Evolutionary conservation across 805 yeast species (phyloP), one percentile per base, ranked within the genome.

Genomic region (Starmerella apicola): DNA sequence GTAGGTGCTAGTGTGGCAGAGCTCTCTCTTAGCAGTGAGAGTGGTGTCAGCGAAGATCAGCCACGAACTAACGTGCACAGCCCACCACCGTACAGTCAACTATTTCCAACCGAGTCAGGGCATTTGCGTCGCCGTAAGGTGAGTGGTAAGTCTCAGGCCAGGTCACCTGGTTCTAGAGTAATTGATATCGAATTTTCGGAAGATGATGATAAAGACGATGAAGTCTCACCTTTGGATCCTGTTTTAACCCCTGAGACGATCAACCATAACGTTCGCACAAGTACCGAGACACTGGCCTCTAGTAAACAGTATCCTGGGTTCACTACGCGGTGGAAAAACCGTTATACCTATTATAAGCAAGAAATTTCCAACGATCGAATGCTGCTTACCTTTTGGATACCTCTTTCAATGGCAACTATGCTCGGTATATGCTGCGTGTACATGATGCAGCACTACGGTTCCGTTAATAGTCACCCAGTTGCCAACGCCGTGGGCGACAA

Each of bases 311-410:
- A n/a, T n/a, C n/a, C n/a, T n/a, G n/a, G n/a, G n/a, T n/a, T n/a
- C n/a, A 18, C 40, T n/a, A 39, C 34, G 34, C 34, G 49, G 19
- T 25, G 52, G 32, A 45, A 49, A 34, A 50, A 48, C 8, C 71
- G 76, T 55, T 55, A 49, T 42, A 44, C 50, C n/a, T 46, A 66
- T 23, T 50, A 51, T 45, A 65, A 65, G 44, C 65, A 64, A 50
- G 67, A 65, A 37, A 62, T 71, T 42, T 63, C 61, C 51, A 80
- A 83, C 52, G 96, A 86, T 60, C 78, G 74, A 54, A 79, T 84
- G 82, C 66, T 86, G 47, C 62, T 83, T 45, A 82, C 86, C 57
- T 85, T 86, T 69, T 86, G 96, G 96, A 61, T 85, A 42, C 96
- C 96, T 12, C 69, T 81, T 28, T 61, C 83, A 38, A 50, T 78